These are phyloP conservation scores for Nemophila menziesii DNA, from an alignment of 257 asterid species.

Conservation along the genomic window DNA sequence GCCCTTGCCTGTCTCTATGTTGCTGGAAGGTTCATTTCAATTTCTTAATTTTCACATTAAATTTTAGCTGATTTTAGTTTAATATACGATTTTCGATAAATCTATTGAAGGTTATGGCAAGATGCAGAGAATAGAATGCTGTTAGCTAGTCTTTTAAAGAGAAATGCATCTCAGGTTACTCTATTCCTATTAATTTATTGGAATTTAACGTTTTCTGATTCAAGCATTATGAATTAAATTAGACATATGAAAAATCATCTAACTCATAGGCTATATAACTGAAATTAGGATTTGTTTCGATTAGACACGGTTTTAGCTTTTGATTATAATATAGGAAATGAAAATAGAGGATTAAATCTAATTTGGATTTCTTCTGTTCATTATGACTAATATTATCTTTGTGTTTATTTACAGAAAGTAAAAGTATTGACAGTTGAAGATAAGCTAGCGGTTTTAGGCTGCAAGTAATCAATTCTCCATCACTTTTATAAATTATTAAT, in stretches of 20 bases:
- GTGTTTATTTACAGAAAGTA: slow-evolving; percentile 53
- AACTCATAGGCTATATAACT: neutral
- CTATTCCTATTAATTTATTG: neutral
- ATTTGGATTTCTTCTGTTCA: no score
- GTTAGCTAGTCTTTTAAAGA: slow-evolving; percentile 36
- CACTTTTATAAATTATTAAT: slow-evolving; percentile 13
- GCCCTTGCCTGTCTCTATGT: slow-evolving; percentile 90
- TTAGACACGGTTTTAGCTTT: no score
- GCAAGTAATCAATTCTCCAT: slow-evolving; percentile 65
- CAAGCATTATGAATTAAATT: neutral
- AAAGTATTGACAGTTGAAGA: slow-evolving; percentile 77
- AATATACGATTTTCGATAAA: neutral
- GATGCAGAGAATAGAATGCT: slow-evolving; percentile 71
- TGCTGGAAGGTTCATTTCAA: slow-evolving; percentile 54
- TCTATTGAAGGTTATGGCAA: slow-evolving; percentile 98
- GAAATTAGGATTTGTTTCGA: no score
- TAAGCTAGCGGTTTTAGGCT: slow-evolving; percentile 67
- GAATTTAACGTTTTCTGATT: neutral
- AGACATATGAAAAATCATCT: neutral
- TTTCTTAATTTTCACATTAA: no score
- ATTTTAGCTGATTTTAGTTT: neutral
- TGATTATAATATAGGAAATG: no score
- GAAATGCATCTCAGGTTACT: slow-evolving; percentile 54
- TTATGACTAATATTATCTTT: slow-evolving; percentile 10
- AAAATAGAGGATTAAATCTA: no score